Evolutionary conservation across 1,139 yeast genomes (phyloP).

Genomic region (Debaryomyces sp.): DNA sequence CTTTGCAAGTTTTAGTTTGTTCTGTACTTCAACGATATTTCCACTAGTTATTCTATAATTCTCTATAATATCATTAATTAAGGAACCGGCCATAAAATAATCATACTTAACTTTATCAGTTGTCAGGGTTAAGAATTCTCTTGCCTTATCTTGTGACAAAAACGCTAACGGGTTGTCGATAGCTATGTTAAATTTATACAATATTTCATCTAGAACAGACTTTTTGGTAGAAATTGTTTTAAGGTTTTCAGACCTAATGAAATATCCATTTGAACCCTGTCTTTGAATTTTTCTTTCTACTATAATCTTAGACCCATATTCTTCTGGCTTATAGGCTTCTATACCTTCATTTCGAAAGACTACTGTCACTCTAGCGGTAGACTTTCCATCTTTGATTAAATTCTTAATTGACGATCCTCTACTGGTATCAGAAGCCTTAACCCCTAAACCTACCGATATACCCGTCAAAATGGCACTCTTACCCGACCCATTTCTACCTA

Average conservation of each 20-base stretch:
- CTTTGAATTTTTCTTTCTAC: slow-evolving; percentile 70
- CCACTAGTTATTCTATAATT: slow-evolving; percentile 48
- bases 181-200: slow-evolving; percentile 72
- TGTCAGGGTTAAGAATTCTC: slow-evolving; percentile 81
- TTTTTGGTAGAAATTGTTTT: slow-evolving; percentile 62
- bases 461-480: slow-evolving; percentile 93
- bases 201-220: slow-evolving; percentile 64
- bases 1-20: slow-evolving; percentile 37
- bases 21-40: slow-evolving; percentile 42
- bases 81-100: slow-evolving; percentile 79
- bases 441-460: slow-evolving; percentile 89
- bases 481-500: slow-evolving; percentile 95
- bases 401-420: slow-evolving; percentile 75
- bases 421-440: slow-evolving; percentile 87
- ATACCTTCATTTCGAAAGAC: slow-evolving; percentile 63
- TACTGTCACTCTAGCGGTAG: slow-evolving; percentile 62
- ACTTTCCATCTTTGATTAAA: slow-evolving; percentile 77
- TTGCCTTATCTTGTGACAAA: slow-evolving; percentile 90
- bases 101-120: slow-evolving; percentile 70
- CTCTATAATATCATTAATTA: slow-evolving; percentile 60
- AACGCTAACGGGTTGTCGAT: slow-evolving; percentile 93
- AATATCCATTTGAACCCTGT: slow-evolving; percentile 52
- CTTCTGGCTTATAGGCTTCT: slow-evolving; percentile 64
- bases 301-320: slow-evolving; percentile 67
- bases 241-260: slow-evolving; percentile 54